Evolutionary conservation across 805 yeast species (phyloP), one percentile per base, ranked within the genome.

Genomic region (Lipomyces orientalis): DNA sequence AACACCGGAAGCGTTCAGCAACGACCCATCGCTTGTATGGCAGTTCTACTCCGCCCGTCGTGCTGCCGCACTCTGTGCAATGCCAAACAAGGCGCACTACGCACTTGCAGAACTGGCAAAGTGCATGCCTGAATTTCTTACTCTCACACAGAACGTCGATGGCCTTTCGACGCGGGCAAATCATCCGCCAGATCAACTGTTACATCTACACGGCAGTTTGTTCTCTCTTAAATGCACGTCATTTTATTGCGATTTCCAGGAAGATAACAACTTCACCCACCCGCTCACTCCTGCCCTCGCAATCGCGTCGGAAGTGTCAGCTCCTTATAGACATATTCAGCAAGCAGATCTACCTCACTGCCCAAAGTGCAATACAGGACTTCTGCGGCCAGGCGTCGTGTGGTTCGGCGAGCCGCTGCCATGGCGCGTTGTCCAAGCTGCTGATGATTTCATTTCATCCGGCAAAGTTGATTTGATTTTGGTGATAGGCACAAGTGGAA

Each of bases 331-430:
- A 75, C 60, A 79, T 16, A 78, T 91, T 0, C 79, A 81, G 2
- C 84, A 79, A 58, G 75, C 77, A 0, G 86, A 86, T 1, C 81
- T 91, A 10, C 97, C 97, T 0, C 83, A 78, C 52, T 93, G 98
- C 76, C 97, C 97, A 0, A 79, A 79, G 10, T 93, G 98, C 75
- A 75, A 80, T n/a, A 83, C 81, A 4, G 89, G 88, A 0, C 75
- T 90, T 12, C 78, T 93, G 66, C 81, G 97, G 29, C 98, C 98
- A 0, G 97, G 95, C 0, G 96, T 93, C 2, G 93, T 92, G 5
- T 93, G 97, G 97, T 91, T 90, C 78, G 97, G 97, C n/a, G 98
- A 93, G 77, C 84, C 92, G 16, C 79, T 93, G 57, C 91, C 97
- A 0, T 77, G 90, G 64, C 79, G 79, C 59, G 84, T 83, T 12